A percentile compares a stretch with the other conserved stretches of the same genome.
Conservation (phyloP, 805 yeast genomes). For the Kurtzmaniella fragi region DNA sequence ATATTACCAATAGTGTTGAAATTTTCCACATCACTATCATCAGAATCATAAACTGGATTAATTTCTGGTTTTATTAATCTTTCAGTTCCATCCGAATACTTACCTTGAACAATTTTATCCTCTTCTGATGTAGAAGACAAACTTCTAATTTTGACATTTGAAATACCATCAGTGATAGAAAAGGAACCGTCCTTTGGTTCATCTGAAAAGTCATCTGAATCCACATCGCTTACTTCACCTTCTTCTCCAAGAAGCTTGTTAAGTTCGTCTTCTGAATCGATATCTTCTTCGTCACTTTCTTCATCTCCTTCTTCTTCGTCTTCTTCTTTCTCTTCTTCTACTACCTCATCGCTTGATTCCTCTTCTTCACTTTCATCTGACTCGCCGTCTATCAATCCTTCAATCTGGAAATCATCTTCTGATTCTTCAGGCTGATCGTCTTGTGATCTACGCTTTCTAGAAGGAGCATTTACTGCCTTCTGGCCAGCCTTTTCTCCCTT, state of each 20-base stretch:
- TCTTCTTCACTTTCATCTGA: slow-evolving; percentile 29
- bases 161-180: slow-evolving; percentile 50
- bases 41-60: slow-evolving; percentile 91
- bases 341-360: slow-evolving; percentile 41
- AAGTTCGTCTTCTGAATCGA: slow-evolving; percentile 59
- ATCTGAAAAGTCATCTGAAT: slow-evolving; percentile 46
- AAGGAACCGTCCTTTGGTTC: slow-evolving; percentile 48
- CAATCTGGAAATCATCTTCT: slow-evolving; percentile 28
- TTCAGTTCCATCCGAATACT: slow-evolving; percentile 74
- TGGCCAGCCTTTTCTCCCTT: too few relatives aligned
- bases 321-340: slow-evolving; percentile 15
- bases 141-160: slow-evolving; percentile 50
- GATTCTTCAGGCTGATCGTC: slow-evolving; percentile 18
- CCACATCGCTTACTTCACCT: slow-evolving; percentile 27
- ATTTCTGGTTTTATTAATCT: slow-evolving; percentile 83
- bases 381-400: slow-evolving; percentile 40
- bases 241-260: slow-evolving; percentile 56
- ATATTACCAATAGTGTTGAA: slow-evolving; percentile 89
- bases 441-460: slow-evolving; percentile 2
- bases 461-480: slow-evolving; percentile 2
- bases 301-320: slow-evolving; percentile 15
- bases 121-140: slow-evolving; percentile 37
- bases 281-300: slow-evolving; percentile 23
- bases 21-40: slow-evolving; percentile 80
- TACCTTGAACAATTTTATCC: slow-evolving; percentile 34